A percentile compares a stretch with the other conserved stretches of the same genome.
These are phyloP conservation scores for Metschnikowia dekortorum DNA, from an alignment of 805 yeast genomes.

Conservation along the genomic window DNA sequence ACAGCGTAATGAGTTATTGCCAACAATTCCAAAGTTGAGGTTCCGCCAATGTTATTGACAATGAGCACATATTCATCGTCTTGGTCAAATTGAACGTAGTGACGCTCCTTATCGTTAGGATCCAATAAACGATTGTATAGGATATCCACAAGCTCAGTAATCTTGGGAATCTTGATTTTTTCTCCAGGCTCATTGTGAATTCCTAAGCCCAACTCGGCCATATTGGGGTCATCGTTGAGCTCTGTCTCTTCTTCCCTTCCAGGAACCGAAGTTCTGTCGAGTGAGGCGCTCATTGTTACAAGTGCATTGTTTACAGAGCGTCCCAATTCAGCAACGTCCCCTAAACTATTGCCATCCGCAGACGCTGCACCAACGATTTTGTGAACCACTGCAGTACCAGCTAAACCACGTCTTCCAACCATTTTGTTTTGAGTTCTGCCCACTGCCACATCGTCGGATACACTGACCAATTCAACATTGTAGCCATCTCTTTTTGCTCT, in stretches of 20 bases:
- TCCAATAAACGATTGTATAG: constrained; percentile 62
- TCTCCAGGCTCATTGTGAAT: constrained; percentile 95
- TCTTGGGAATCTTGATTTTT: constrained; percentile 64
- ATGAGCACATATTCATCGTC: constrained; percentile 67
- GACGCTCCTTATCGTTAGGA: constrained; percentile 66
- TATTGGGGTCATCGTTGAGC: constrained; percentile 46
- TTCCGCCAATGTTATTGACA: constrained; percentile 86
- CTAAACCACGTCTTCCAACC: constrained; percentile 92
- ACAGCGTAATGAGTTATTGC: constrained; percentile 64
- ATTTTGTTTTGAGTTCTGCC: constrained; percentile 85
- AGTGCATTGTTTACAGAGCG: constrained; percentile 54
- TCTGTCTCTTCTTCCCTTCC: constrained; percentile 53
- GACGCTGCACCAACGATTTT: constrained; percentile 78
- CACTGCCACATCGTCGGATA: constrained; percentile 92
- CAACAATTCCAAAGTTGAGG: constrained; percentile 72
- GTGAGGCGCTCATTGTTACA: constrained; percentile 85
- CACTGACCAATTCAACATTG: constrained; percentile 66
- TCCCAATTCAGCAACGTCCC: constrained; percentile 56
- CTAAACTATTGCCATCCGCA: constrained; percentile 38
- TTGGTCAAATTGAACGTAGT: constrained; percentile 64
- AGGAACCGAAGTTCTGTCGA: constrained; percentile 88
- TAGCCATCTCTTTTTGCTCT: constrained; percentile 77
- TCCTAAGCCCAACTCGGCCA: constrained; percentile 91
- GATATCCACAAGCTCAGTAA: constrained; percentile 52
- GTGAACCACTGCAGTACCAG: constrained; percentile 86